Conservation (phyloP, 2,329 filamentous ascomycete species). For the Phoma herbarum region DNA sequence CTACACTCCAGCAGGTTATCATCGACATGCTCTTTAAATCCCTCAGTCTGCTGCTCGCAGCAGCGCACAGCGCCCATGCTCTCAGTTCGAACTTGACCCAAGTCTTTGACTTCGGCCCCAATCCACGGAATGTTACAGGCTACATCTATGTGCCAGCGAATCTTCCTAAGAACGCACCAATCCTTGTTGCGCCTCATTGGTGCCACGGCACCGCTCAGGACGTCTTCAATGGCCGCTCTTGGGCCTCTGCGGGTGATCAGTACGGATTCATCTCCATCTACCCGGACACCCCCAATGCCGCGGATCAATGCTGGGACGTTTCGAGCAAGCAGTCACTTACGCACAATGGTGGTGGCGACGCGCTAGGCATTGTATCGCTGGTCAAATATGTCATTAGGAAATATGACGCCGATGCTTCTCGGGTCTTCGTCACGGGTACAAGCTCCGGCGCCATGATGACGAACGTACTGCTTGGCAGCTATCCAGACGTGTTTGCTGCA, state of each 20-base stretch:
- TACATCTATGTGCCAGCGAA: conserved; percentile 47
- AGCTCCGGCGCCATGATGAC: conserved; percentile 51
- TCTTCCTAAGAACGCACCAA: conserved; percentile 39
- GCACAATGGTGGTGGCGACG: conserved; percentile 47
- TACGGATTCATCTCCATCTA: conserved; percentile 51
- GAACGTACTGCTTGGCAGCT: conserved; percentile 44
- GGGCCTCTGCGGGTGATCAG: conserved; percentile 41
- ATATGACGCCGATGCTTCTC: conserved; percentile 39
- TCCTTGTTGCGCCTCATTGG: conserved; percentile 47
- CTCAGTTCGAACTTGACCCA: conserved; percentile 41
- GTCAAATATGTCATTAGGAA: conserved; percentile 42
- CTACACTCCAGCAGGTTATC: neutral
- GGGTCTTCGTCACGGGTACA: conserved; percentile 47
- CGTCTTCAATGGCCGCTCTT: conserved; percentile 41
- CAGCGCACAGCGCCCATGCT: conserved; percentile 27
- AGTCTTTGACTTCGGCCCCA: conserved; percentile 42
- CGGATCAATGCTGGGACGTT: conserved; percentile 49
- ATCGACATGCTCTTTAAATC: conserved; percentile 12
- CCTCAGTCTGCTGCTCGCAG: conserved; percentile 26
- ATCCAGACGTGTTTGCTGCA: conserved; percentile 48
- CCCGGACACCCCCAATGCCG: conserved; percentile 40
- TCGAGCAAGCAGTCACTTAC: conserved; percentile 45
- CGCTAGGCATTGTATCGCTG: conserved; percentile 46
- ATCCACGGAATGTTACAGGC: conserved; percentile 45
- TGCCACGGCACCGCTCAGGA: conserved; percentile 45